Evolutionary conservation across 2,329 filamentous ascomycete species (phyloP), one percentile per base, ranked within the genome.

Genomic region (Phialophora expanda): DNA sequence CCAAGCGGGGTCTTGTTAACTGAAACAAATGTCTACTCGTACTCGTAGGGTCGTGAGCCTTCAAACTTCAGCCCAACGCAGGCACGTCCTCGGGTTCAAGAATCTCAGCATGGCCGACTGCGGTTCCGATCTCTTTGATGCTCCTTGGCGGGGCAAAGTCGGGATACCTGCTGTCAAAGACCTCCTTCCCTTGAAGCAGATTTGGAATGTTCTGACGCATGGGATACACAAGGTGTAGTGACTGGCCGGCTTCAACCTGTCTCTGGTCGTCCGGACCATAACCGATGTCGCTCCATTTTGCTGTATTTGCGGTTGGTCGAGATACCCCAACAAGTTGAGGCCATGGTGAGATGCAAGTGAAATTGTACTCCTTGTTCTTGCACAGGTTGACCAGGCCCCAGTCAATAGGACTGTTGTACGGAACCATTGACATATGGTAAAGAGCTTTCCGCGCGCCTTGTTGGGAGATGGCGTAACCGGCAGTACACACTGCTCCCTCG

Each of bases 381-480:
- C 69, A 70, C n/a, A 70, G 56, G 41, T 65, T 46, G 46, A 56
- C 57, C 14, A 64, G 60, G 3, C 69, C 67, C 66, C 65, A 69
- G 53, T 70, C 69, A 14, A 69, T 38, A 5, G 67, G 65, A 9
- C 44, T 61, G 26, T 70, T 68, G 61, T 66, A 69, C 5, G 69
- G 67, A 17, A 53, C 34, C 69, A 70, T 70, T 32, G 65, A 68
- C 62, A 70, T 64, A 32, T 68, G 55, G 48, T 69, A 70, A 14
- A 72, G 66, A 20, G 62, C 61, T 28, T 71, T 71, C 3, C 66
- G 61, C 20, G 70, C 69, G 20, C 69, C 70, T 53, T 56, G 60
- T 53, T 67, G 67, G 9, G 65, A 67, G 51, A 72, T 67, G 59
- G 70, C 70, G 41, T 72, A 72, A 2, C 56, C 62, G 4, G 69